phyloP scores from a whole-genome alignment of 169 alveolate species.

The Blepharisma undulans region DNA sequence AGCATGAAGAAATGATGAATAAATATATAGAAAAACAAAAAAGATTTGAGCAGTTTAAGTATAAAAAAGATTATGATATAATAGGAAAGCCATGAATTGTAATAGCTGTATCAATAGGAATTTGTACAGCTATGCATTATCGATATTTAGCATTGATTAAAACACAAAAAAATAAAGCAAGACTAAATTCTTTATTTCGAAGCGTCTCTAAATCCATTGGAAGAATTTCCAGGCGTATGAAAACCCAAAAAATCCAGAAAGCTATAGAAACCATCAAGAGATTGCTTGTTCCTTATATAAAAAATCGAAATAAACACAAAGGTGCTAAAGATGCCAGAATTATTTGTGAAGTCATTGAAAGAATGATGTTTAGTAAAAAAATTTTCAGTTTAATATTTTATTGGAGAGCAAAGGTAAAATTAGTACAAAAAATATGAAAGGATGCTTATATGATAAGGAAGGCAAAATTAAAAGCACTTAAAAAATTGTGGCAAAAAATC shows the following conservation, averaged over 20 bases:
- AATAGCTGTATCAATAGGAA: neutral
- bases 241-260: neutral
- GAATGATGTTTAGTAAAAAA: neutral
- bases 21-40: neutral
- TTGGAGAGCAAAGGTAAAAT: neutral
- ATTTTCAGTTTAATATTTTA: neutral
- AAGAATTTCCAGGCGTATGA: neutral
- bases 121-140: neutral
- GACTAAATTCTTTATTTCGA: neutral
- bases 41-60: neutral
- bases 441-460: neutral
- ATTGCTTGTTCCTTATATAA: neutral
- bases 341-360: neutral
- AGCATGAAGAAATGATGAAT: neutral
- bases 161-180: neutral
- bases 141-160: neutral
- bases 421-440: neutral
- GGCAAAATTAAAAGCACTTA: neutral
- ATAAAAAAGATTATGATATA: neutral
- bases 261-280: neutral
- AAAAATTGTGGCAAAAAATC: neutral
- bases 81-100: neutral
- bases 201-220: neutral
- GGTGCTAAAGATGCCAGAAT: neutral
- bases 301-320: neutral